phyloP scores from a whole-genome alignment of 768 basidiomycete species.

The Psilocybe tampanensis region DNA sequence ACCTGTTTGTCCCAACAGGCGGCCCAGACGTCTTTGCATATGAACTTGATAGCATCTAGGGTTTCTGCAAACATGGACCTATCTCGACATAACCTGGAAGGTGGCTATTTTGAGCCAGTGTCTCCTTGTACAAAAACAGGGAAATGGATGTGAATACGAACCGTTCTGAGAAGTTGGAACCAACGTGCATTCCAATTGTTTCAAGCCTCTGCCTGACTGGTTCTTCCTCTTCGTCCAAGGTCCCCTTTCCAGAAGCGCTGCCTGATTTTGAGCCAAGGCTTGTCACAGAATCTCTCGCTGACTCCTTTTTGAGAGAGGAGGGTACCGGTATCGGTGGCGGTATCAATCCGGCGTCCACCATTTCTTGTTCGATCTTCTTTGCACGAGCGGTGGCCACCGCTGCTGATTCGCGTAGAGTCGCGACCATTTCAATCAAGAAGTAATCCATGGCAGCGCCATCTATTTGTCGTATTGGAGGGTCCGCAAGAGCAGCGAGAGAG shows the following conservation, averaged over 20 bases:
- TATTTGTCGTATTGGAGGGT: conserved; percentile 61
- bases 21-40: conserved; percentile 96
- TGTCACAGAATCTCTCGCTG: conserved; percentile 46
- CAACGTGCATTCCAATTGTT: conserved; percentile 84
- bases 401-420: conserved; percentile 74
- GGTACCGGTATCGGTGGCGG: conserved; percentile 47
- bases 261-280: conserved; percentile 33
- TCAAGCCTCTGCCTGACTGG: conserved; percentile 71
- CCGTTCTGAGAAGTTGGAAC: conserved; percentile 86
- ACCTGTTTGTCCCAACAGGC: conserved; percentile 94
- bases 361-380: conserved; percentile 74
- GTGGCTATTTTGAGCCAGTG: conserved; percentile 8
- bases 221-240: conserved; percentile 72
- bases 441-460: conserved; percentile 81
- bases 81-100: conserved; percentile 73
- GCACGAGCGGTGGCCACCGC: conserved; percentile 67
- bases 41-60: conserved; percentile 90
- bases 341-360: conserved; percentile 78
- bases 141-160: conserved; percentile 33
- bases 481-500: conserved; percentile 57
- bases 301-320: conserved; percentile 43
- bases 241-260: conserved; percentile 36
- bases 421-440: conserved; percentile 80
- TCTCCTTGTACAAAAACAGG: not conserved
- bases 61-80: conserved; percentile 78